Percentiles rank a stretch among this genome's conserved stretches.
These are phyloP conservation scores for Penicillium sp. DNA, from an alignment of 2,329 filamentous ascomycete species.

Conservation along the genomic window DNA sequence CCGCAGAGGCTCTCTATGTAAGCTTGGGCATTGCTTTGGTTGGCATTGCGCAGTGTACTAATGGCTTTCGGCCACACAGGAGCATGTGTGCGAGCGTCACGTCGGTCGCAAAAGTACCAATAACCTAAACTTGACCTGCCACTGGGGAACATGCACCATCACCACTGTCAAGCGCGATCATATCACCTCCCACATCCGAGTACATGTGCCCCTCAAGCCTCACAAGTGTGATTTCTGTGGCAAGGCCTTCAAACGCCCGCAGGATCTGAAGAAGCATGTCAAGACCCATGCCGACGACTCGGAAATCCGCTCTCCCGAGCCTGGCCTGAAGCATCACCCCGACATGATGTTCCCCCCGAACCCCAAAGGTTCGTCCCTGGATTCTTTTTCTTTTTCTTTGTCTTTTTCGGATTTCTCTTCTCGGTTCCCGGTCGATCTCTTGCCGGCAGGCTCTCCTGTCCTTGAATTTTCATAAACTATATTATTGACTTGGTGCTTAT, in stretches of 20 bases:
- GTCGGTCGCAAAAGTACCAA: slow-evolving; percentile 99
- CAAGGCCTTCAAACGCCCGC: slow-evolving; percentile 97
- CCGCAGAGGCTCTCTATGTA: slow-evolving; percentile 61
- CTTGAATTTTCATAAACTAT: neutral
- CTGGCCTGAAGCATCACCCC: slow-evolving; percentile 45
- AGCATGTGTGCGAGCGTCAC: slow-evolving; percentile 97
- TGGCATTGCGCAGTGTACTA: neutral
- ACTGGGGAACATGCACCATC: slow-evolving; percentile 93
- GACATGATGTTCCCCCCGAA: slow-evolving; percentile 41
- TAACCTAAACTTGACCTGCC: slow-evolving; percentile 94
- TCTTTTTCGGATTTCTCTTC: neutral
- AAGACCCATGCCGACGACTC: slow-evolving; percentile 98
- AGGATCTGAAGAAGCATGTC: slow-evolving; percentile 98
- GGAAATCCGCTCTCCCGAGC: slow-evolving; percentile 63
- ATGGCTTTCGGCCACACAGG: slow-evolving; percentile 50
- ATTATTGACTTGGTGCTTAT: neutral
- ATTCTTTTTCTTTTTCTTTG: neutral
- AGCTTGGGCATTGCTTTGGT: slow-evolving; percentile 17
- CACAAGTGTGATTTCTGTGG: slow-evolving; percentile 99
- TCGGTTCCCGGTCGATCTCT: neutral
- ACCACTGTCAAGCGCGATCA: slow-evolving; percentile 98
- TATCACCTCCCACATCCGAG: slow-evolving; percentile 97
- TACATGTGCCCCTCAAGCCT: slow-evolving; percentile 97
- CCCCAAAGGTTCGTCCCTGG: slow-evolving; percentile 33
- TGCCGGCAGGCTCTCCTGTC: neutral